Evolutionary conservation across 2,329 filamentous ascomycete species (phyloP).

Genomic region (Xylaria sp.): DNA sequence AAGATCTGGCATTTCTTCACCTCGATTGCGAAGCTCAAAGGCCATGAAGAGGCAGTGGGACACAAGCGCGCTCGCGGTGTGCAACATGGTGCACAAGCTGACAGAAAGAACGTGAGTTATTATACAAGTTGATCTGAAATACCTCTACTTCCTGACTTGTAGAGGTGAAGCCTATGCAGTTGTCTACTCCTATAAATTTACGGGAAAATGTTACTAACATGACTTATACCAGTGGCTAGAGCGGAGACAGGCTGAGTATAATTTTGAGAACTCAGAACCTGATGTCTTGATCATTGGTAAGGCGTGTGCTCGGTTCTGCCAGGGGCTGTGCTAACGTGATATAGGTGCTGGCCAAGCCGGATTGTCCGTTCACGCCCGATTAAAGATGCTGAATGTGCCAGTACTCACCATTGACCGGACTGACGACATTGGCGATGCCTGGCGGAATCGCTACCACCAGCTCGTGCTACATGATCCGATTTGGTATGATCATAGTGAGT

Average conservation of each 20-base stretch:
- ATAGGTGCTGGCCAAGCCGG: slow-evolving; percentile 62
- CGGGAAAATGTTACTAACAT: neutral
- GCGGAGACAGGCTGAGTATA: slow-evolving; percentile 50
- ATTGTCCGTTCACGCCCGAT: slow-evolving; percentile 56
- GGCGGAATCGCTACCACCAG: slow-evolving; percentile 62
- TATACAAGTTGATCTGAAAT: neutral
- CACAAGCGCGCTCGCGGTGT: slow-evolving; percentile 54
- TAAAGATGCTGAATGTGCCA: slow-evolving; percentile 61
- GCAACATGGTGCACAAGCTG: slow-evolving; percentile 51
- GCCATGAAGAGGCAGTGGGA: slow-evolving; percentile 50
- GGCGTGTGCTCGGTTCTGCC: neutral
- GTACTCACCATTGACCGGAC: slow-evolving; percentile 58
- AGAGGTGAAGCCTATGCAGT: neutral
- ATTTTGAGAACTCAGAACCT: slow-evolving; percentile 55
- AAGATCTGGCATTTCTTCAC: slow-evolving; percentile 60
- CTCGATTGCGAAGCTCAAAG: slow-evolving; percentile 51
- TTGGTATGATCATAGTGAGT: slow-evolving; percentile 54
- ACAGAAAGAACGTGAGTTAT: slow-evolving; percentile 49
- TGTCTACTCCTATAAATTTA: neutral
- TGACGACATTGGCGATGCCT: slow-evolving; percentile 62
- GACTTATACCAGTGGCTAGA: slow-evolving; percentile 50
- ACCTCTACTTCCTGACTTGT: neutral
- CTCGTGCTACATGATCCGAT: slow-evolving; percentile 68
- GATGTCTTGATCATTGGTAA: slow-evolving; percentile 62
- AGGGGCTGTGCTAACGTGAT: slow-evolving; percentile 13